Evolutionary conservation across 2,329 filamentous ascomycete species (phyloP), one percentile per base, ranked within the genome.

Genomic region (Lasiodiplodia gonubiensis): DNA sequence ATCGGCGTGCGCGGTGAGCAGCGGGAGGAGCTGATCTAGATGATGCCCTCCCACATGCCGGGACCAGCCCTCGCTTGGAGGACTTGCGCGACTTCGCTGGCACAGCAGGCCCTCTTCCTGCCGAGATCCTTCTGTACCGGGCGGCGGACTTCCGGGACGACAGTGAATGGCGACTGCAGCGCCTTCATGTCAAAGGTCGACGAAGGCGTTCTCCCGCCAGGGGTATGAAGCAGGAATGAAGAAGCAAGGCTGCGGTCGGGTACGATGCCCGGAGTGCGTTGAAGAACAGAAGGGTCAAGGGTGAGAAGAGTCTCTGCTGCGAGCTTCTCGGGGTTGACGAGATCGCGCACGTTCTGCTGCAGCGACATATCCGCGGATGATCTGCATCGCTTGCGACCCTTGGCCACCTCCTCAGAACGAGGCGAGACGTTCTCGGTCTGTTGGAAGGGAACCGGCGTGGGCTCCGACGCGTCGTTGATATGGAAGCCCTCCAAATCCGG

Each of bases 91-190:
- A 84, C 86, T 76, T 90, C 88, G 16, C 86, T 81, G 53, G 88
- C 86, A 78, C 88, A 91, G 80, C 89, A 90, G 46, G 90, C 83
- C 72, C 89, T 86, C 80, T 92, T 92, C 69, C 86, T 82, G 71
- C 85, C 82, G 70, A 83, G 83, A 54, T 80, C 78, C 66, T 78
- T 80, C 69, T 83, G 79, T 37, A 85, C 73, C 72, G 81, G 66
- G 80, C 80, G 67, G 78, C 82, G 67, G 77, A 76, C 68, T 73
- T 77, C 83, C 77, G 71, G 76, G 67, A 71, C 77, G 68, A 71
- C 80, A 75, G 71, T 75, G 74, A 73, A 79, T 68, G 74, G 79
- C 72, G 71, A 77, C 72, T 77, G 77, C 75, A 77, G 76, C 69
- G 77, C 77, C 72, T 79, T 79, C n/a, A 60, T 70, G 66, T 73